Conservation (phyloP, 805 yeast genomes). For the Metschnikowia corniflorae region DNA sequence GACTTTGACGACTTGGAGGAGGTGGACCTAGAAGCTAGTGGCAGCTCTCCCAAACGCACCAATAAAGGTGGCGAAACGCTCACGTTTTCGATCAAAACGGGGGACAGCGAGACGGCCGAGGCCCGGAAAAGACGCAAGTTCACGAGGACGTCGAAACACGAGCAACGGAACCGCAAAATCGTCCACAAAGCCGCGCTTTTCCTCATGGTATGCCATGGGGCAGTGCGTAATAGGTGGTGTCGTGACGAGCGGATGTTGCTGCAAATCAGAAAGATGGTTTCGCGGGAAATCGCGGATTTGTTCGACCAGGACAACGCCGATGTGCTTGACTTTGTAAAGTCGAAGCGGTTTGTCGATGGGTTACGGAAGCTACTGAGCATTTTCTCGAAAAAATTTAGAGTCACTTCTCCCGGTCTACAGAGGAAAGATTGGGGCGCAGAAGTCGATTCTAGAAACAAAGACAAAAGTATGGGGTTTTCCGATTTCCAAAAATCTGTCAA, state of each 20-base stretch:
- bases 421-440: slow-evolving; percentile 32
- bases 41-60: not conserved
- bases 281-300: slow-evolving; percentile 44
- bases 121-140: slow-evolving; percentile 23
- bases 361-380: slow-evolving; percentile 60
- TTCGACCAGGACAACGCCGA: slow-evolving; percentile 27
- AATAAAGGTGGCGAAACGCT: slow-evolving; percentile 10
- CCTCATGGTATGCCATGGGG: slow-evolving; percentile 63
- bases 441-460: not conserved
- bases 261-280: slow-evolving; percentile 43
- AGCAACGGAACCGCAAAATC: slow-evolving; percentile 46
- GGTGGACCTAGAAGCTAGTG: slow-evolving; percentile 22
- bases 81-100: slow-evolving; percentile 14
- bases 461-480: slow-evolving; percentile 29
- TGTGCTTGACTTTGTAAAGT: slow-evolving; percentile 36
- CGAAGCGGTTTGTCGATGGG: slow-evolving; percentile 74
- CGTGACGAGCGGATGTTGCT: slow-evolving; percentile 42
- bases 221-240: slow-evolving; percentile 71
- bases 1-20: slow-evolving; percentile 33
- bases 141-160: slow-evolving; percentile 49
- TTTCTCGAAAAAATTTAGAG: slow-evolving; percentile 57
- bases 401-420: slow-evolving; percentile 39
- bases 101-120: slow-evolving; percentile 11
- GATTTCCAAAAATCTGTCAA: slow-evolving; percentile 44
- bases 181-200: slow-evolving; percentile 60